Evolutionary conservation across 192 early-diverging fungal species (phyloP).

Genomic region (Backusella sp.): DNA sequence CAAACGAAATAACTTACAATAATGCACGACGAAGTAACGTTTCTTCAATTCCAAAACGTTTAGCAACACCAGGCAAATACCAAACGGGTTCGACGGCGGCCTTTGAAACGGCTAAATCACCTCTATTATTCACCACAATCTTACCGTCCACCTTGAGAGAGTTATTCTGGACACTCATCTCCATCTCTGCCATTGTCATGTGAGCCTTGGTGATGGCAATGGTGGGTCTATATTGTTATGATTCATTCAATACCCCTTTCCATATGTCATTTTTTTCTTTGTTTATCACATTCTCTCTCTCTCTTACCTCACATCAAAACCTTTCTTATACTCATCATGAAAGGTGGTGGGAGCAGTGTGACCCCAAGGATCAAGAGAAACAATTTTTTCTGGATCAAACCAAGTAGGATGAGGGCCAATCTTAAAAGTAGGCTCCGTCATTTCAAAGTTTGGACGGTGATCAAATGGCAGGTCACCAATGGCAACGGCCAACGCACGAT

Average conservation of each 20-base stretch:
- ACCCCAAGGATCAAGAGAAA: constrained; percentile 93
- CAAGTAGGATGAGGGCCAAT: constrained; percentile 81
- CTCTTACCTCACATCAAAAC: constrained; percentile 64
- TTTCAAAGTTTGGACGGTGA: constrained; percentile 83
- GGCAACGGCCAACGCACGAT: constrained; percentile 88
- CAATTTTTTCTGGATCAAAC: constrained; percentile 85
- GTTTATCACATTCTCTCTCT: too few species aligned
- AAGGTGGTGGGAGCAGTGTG: constrained; percentile 71
- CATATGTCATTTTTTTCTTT: too few species aligned
- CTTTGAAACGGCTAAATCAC: constrained; percentile 87
- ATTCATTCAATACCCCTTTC: too few species aligned
- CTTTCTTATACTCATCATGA: constrained; percentile 57
- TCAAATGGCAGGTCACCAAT: constrained; percentile 81
- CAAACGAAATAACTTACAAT: constrained; percentile 58
- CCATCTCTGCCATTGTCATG: constrained; percentile 91
- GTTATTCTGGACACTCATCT: constrained; percentile 64
- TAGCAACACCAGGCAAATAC: constrained; percentile 90
- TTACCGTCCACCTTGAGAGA: constrained; percentile 76
- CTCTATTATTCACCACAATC: constrained; percentile 71
- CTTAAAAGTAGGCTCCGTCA: constrained; percentile 83
- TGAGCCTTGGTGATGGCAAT: constrained; percentile 95
- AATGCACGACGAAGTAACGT: constrained; percentile 77
- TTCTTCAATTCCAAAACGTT: constrained; percentile 85
- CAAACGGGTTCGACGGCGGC: constrained; percentile 95
- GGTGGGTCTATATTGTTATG: constrained; percentile 60